Evolutionary conservation across 768 basidiomycete genomes (phyloP).

Genomic region (Leccinum pellstonianum): DNA sequence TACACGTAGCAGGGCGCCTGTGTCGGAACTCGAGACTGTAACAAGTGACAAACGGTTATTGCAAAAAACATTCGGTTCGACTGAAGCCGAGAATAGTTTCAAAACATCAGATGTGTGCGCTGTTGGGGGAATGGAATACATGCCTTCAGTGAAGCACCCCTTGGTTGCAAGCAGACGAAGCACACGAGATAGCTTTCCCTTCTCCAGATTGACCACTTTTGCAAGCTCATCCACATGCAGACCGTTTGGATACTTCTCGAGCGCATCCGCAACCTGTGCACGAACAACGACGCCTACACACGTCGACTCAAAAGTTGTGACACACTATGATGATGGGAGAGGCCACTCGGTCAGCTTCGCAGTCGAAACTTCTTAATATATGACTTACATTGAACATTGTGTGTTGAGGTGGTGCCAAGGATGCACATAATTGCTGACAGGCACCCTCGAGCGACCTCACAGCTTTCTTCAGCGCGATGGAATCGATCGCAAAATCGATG

Average conservation of each 20-base stretch:
- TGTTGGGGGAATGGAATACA: neutral
- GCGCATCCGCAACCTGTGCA: neutral
- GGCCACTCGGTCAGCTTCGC: neutral
- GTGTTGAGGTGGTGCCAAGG: constrained; percentile 29
- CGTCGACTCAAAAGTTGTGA: constrained; percentile 25
- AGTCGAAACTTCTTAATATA: neutral
- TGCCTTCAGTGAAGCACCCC: constrained; percentile 10
- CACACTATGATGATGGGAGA: constrained; percentile 6
- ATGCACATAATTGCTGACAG: constrained; percentile 28
- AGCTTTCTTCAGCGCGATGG: constrained; percentile 25
- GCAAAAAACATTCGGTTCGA: constrained; percentile 28
- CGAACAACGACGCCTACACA: constrained; percentile 11
- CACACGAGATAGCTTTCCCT: constrained; percentile 29
- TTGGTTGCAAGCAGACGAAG: constrained; percentile 34
- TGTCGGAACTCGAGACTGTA: constrained; percentile 15
- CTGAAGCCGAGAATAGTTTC: constrained; percentile 6
- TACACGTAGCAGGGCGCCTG: constrained; percentile 10
- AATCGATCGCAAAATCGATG: constrained; percentile 21
- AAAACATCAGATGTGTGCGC: neutral
- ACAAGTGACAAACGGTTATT: constrained; percentile 35
- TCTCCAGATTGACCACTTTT: constrained; percentile 23
- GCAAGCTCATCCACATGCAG: constrained; percentile 29
- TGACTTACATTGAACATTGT: constrained; percentile 25
- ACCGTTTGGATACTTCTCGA: constrained; percentile 27
- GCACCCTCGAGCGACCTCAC: constrained; percentile 27